A percentile compares a stretch with the other conserved stretches of the same genome.
These are phyloP conservation scores for Beauveria sp. DNA, from an alignment of 2,329 filamentous ascomycete species.

Conservation along the genomic window DNA sequence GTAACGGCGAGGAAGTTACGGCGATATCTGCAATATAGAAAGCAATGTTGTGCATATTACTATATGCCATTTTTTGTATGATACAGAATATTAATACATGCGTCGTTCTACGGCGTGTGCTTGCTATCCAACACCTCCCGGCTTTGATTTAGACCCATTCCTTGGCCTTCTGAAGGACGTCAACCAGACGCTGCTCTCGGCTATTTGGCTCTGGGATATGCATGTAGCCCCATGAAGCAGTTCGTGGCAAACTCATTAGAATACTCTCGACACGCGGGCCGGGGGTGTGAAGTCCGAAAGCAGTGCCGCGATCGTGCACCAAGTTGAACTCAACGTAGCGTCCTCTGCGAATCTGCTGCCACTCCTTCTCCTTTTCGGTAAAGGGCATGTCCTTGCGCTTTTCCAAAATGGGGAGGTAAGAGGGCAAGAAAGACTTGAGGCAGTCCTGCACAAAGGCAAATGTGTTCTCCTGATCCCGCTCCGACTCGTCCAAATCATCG, in stretches of 20 bases:
- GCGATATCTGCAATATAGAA: background rate
- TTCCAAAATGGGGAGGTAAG: constrained; percentile 83
- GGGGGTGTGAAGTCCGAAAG: constrained; percentile 88
- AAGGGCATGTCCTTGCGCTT: constrained; percentile 88
- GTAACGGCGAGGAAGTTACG: too few species aligned
- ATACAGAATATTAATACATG: constrained; percentile 6
- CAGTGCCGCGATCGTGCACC: constrained; percentile 90
- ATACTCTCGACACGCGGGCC: constrained; percentile 92
- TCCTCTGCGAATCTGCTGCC: constrained; percentile 93
- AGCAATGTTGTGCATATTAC: background rate
- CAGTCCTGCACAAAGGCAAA: constrained; percentile 87
- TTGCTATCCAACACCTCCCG: background rate
- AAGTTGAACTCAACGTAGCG: constrained; percentile 98
- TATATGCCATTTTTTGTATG: background rate
- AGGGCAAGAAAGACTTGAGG: constrained; percentile 78
- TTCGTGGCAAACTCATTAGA: constrained; percentile 90
- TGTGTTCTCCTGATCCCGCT: constrained; percentile 79
- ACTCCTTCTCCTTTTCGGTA: constrained; percentile 78
- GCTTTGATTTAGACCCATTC: constrained; percentile 50
- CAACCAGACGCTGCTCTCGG: constrained; percentile 71
- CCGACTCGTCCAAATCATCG: constrained; percentile 83
- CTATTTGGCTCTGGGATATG: constrained; percentile 69
- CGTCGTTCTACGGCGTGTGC: background rate
- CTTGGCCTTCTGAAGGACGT: constrained; percentile 57
- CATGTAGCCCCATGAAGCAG: constrained; percentile 95